These are phyloP conservation scores for Pyrenochaeta sp. DNA, from an alignment of 2,329 filamentous ascomycete genomes.

Conservation along the genomic window DNA sequence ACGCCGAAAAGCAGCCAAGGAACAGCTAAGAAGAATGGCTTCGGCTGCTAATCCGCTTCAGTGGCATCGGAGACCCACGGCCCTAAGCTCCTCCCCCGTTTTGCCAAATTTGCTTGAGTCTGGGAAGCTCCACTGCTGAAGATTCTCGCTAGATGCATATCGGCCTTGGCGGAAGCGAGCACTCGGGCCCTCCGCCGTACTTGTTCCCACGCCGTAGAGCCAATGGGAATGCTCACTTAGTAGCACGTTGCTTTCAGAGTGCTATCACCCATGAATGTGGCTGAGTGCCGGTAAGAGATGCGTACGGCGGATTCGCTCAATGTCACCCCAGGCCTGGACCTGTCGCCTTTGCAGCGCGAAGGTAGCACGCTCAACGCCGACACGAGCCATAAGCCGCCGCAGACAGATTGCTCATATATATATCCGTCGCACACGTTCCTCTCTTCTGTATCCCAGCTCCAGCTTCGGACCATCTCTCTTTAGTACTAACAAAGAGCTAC, in stretches of 20 bases:
- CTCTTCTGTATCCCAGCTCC: constrained; percentile 21
- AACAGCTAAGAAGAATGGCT: not conserved
- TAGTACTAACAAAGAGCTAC: constrained; percentile 13
- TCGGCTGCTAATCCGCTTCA: not conserved
- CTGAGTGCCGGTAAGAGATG: constrained; percentile 11
- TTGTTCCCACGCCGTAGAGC: not conserved
- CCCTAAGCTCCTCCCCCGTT: constrained; percentile 5
- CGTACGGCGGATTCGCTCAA: constrained; percentile 14
- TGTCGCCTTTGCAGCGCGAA: constrained; percentile 13
- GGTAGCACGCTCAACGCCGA: constrained; percentile 15
- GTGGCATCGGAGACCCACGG: not conserved
- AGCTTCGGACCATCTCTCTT: constrained; percentile 25
- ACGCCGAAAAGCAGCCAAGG: not conserved
- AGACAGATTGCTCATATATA: constrained; percentile 26
- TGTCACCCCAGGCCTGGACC: constrained; percentile 19
- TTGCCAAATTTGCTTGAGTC: constrained; percentile 15
- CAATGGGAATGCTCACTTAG: constrained; percentile 20
- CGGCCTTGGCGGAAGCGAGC: not conserved
- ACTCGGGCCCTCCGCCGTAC: constrained; percentile 2
- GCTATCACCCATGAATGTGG: constrained; percentile 16
- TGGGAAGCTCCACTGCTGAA: not conserved
- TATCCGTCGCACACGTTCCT: constrained; percentile 22
- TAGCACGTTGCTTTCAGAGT: constrained; percentile 25
- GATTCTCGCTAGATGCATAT: not conserved
- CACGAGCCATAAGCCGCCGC: constrained; percentile 15